Evolutionary conservation across 345 rosid genomes (phyloP).

Genomic region (Bruguiera parviflora): DNA sequence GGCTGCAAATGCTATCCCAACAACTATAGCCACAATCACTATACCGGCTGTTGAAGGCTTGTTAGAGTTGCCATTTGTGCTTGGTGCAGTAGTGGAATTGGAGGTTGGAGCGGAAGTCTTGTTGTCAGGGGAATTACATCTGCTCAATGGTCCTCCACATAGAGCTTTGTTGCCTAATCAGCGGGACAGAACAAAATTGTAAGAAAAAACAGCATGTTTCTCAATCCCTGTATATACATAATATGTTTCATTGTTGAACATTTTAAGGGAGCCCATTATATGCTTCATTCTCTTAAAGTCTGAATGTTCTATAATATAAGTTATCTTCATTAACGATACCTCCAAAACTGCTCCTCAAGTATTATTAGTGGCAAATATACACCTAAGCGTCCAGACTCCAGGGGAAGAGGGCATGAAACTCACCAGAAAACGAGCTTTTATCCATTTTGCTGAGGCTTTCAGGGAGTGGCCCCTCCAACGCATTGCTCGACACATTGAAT

Average conservation of each 20-base stretch:
- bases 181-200: not conserved
- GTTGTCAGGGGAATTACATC: not conserved
- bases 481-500: conserved; percentile 56
- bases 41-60: conserved; percentile 17
- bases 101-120: not conserved
- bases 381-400: no score
- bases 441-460: conserved; percentile 32
- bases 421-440: conserved; percentile 48
- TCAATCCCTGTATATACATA: no score
- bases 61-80: not conserved
- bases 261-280: not conserved
- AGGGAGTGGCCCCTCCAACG: conserved; percentile 60
- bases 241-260: no score
- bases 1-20: conserved; percentile 17
- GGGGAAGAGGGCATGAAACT: not conserved
- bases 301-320: not conserved
- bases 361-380: no score
- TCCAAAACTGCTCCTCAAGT: not conserved
- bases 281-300: not conserved
- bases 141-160: conserved; percentile 56
- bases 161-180: conserved; percentile 63
- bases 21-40: conserved; percentile 26
- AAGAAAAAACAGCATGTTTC: not conserved
- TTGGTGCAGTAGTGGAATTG: not conserved
- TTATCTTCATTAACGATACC: not conserved